phyloP scores from a whole-genome alignment of 441 rosid species.

The Lepidium campestre region DNA sequence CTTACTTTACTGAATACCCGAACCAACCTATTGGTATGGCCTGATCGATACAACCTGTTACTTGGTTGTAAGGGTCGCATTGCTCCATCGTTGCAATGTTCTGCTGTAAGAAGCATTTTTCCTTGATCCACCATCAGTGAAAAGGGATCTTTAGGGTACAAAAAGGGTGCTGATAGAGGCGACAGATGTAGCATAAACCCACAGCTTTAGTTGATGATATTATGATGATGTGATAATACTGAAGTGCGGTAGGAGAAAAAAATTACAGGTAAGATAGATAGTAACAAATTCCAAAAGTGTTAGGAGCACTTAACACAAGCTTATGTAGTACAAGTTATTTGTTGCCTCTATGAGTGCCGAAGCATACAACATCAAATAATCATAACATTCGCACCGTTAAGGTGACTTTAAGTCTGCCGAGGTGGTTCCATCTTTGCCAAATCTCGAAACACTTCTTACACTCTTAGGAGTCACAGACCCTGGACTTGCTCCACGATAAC shows the following conservation, averaged over 20 bases:
- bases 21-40: constrained; percentile 13
- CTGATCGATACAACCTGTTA: not conserved
- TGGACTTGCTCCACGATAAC: constrained; percentile 80
- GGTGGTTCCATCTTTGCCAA: constrained; percentile 68
- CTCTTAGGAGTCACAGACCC: constrained; percentile 59
- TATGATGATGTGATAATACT: not conserved
- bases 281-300: not conserved
- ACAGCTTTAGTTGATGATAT: not conserved
- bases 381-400: constrained; percentile 48
- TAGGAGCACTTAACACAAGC: not conserved
- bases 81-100: not conserved
- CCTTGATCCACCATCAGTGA: not conserved
- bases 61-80: not conserved
- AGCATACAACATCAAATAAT: constrained; percentile 21
- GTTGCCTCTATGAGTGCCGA: constrained; percentile 10
- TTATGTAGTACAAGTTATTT: constrained; percentile 11
- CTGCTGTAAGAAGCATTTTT: not conserved
- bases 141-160: too few species aligned
- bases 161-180: not conserved
- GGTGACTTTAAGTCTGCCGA: constrained; percentile 54
- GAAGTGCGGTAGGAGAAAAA: not conserved
- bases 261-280: not conserved
- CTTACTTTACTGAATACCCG: constrained; percentile 37
- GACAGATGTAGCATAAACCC: not conserved
- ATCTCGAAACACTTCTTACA: constrained; percentile 68